Conservation (phyloP, 768 basidiomycete species). For the Tricholoma hemisulphureum region DNA sequence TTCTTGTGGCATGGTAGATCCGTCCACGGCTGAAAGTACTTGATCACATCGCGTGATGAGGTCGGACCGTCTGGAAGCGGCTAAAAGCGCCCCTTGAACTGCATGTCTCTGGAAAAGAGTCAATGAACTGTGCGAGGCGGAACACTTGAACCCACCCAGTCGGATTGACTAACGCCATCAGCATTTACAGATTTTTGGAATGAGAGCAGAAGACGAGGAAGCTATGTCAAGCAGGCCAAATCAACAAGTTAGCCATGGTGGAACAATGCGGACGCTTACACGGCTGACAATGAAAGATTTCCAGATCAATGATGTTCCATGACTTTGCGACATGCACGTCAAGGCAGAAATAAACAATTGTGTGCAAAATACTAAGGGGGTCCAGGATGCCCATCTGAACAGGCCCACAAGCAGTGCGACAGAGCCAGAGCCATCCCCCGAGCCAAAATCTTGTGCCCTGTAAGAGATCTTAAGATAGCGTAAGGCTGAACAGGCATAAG, state of each 20-base stretch:
- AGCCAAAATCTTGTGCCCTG: constrained; percentile 60
- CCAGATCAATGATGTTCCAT: constrained; percentile 49
- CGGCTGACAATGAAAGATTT: constrained; percentile 70
- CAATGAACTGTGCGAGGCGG: neutral
- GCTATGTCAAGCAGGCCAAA: constrained; percentile 34
- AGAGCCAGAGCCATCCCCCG: constrained; percentile 53
- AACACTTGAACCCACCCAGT: constrained; percentile 49
- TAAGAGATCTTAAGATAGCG: constrained; percentile 46
- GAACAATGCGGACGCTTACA: constrained; percentile 39
- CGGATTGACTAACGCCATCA: constrained; percentile 50
- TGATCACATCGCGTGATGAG: constrained; percentile 56
- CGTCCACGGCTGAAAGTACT: constrained; percentile 34
- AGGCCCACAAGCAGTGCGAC: constrained; percentile 54
- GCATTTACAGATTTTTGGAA: constrained; percentile 55
- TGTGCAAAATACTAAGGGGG: constrained; percentile 62
- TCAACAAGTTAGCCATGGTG: neutral
- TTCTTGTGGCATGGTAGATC: constrained; percentile 24
- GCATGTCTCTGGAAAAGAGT: constrained; percentile 29
- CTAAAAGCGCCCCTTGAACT: constrained; percentile 50
- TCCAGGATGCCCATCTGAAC: constrained; percentile 63
- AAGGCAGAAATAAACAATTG: constrained; percentile 66
- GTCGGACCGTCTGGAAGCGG: constrained; percentile 50
- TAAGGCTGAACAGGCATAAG: constrained; percentile 7
- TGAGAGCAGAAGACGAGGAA: constrained; percentile 56
- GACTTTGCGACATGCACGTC: constrained; percentile 56